These are phyloP conservation scores for Trametes polyzona DNA, from an alignment of 1,284 basidiomycete species.

Conservation along the genomic window DNA sequence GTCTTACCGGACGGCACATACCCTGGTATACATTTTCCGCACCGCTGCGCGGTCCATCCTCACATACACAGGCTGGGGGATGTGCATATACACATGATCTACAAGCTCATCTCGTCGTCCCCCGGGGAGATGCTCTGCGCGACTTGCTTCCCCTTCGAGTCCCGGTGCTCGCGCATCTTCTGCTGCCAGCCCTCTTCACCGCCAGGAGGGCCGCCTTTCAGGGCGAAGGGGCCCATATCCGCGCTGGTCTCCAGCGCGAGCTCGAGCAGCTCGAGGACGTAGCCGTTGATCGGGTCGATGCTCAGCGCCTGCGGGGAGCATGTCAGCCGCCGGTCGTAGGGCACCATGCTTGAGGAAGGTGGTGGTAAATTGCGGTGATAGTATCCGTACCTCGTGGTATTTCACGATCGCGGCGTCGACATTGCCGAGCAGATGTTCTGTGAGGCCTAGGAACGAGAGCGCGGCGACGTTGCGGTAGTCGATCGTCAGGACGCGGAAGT, in stretches of 20 bases:
- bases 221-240: slow-evolving; percentile 26
- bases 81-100: too few species aligned
- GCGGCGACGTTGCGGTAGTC: slow-evolving; percentile 81
- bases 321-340: too few species aligned
- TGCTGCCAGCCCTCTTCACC: slow-evolving; percentile 35
- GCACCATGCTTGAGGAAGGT: too few species aligned
- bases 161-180: slow-evolving; percentile 37
- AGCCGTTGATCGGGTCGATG: slow-evolving; percentile 84
- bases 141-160: slow-evolving; percentile 30
- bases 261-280: slow-evolving; percentile 85
- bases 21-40: neutral
- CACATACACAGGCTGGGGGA: too few species aligned
- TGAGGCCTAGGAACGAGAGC: slow-evolving; percentile 83
- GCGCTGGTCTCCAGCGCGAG: slow-evolving; percentile 67
- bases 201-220: slow-evolving; percentile 29
- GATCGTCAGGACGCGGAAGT: slow-evolving; percentile 78
- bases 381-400: slow-evolving; percentile 86
- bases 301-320: slow-evolving; percentile 80
- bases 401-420: slow-evolving; percentile 81
- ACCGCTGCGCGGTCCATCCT: neutral
- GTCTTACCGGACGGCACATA: too few species aligned
- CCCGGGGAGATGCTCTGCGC: slow-evolving; percentile 7
- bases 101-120: slow-evolving; percentile 23
- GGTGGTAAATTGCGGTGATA: too few species aligned
- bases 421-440: slow-evolving; percentile 75